Conservation (phyloP, 1,139 yeast species). For the Diutina ranongensis region DNA sequence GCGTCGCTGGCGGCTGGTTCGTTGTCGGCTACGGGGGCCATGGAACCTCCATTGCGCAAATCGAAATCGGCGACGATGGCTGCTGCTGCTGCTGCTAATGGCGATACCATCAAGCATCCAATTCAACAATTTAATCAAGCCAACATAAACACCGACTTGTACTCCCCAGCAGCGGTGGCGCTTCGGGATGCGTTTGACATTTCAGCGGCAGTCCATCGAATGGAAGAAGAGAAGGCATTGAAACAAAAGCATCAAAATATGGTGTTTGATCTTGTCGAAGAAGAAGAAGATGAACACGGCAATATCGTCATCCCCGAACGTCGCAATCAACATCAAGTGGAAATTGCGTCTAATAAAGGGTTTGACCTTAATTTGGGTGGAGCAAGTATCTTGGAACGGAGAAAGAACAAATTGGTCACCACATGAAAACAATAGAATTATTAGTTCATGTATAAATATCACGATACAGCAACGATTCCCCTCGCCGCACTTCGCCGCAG, state of each 20-base stretch:
- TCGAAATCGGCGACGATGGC: neutral
- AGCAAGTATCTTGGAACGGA: conserved; percentile 71
- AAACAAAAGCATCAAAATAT: conserved; percentile 13
- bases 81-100: neutral
- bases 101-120: neutral
- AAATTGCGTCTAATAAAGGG: conserved; percentile 10
- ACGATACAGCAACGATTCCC: too few species aligned
- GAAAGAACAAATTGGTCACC: conserved; percentile 32
- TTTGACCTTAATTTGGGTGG: conserved; percentile 70
- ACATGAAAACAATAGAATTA: conserved; percentile 4
- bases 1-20: neutral
- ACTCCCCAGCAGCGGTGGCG: conserved; percentile 86
- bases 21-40: neutral
- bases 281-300: conserved; percentile 4
- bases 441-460: too few species aligned
- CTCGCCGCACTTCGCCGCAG: too few species aligned
- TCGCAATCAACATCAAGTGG: neutral
- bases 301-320: neutral
- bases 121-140: conserved; percentile 6
- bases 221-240: conserved; percentile 42
- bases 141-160: conserved; percentile 16
- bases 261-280: conserved; percentile 4
- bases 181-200: conserved; percentile 93
- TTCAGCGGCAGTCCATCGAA: conserved; percentile 86
- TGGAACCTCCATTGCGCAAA: neutral